These are phyloP conservation scores for Carex cristatella DNA, from an alignment of 176 grass and related monocot genomes.

Conservation along the genomic window DNA sequence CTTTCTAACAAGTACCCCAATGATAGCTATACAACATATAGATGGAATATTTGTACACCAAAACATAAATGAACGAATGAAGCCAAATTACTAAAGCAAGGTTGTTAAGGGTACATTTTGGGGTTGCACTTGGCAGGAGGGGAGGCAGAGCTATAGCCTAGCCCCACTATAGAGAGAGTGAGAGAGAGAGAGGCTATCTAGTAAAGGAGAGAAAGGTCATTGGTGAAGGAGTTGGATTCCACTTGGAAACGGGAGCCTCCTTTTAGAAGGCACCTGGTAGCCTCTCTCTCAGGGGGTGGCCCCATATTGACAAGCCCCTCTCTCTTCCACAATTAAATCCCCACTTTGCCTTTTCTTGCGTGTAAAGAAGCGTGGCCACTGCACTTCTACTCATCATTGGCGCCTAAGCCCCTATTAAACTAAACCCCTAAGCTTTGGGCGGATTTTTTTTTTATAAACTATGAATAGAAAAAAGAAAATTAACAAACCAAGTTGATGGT, in stretches of 20 bases:
- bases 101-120: not conserved
- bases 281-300: not conserved
- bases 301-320: constrained; percentile 11
- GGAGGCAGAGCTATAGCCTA: not conserved
- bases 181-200: too few species aligned
- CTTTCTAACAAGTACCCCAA: constrained; percentile 13
- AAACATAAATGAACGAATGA: not conserved
- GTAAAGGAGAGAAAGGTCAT: not conserved
- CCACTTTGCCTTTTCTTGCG: constrained; percentile 21
- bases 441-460: too few species aligned
- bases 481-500: too few species aligned
- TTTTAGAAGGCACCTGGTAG: constrained; percentile 17
- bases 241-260: constrained; percentile 1
- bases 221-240: constrained; percentile 36
- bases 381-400: constrained; percentile 32
- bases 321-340: not conserved
- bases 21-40: not conserved
- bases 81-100: not conserved
- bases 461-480: too few species aligned
- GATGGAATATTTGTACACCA: not conserved
- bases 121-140: not conserved
- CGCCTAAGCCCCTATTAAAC: constrained; percentile 22
- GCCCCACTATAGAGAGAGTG: not conserved
- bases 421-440: not conserved
- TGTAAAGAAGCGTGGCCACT: constrained; percentile 33